Evolutionary conservation across 257 asterid genomes (phyloP).

Genomic region (Gentiana straminea): DNA sequence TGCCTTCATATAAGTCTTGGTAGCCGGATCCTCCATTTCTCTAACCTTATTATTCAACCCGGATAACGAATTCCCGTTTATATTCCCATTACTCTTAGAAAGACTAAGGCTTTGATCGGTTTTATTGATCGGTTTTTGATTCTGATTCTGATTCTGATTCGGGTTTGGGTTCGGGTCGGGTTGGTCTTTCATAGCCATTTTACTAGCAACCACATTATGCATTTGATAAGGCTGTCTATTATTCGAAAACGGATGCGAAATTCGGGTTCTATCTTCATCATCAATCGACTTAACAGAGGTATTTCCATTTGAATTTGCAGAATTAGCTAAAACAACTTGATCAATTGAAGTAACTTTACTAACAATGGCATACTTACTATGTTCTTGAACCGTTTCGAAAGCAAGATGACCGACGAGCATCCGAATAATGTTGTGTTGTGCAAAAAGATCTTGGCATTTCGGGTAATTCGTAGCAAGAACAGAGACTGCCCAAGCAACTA

Average conservation of each 20-base stretch:
- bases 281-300: constrained; percentile 4
- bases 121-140: constrained; percentile 1
- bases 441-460: constrained; percentile 33
- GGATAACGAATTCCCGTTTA: constrained; percentile 13
- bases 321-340: constrained; percentile 21
- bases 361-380: constrained; percentile 27
- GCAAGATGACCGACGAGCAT: constrained; percentile 33
- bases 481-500: constrained; percentile 37
- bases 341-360: constrained; percentile 27
- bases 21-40: constrained; percentile 65
- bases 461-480: constrained; percentile 28
- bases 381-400: constrained; percentile 28
- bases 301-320: constrained; percentile 6
- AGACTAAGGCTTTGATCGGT: constrained; percentile 1
- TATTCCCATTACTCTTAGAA: constrained; percentile 15
- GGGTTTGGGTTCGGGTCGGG: constrained; percentile 1
- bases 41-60: constrained; percentile 45
- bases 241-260: constrained; percentile 24
- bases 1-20: constrained; percentile 59
- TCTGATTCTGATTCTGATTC: constrained; percentile 4
- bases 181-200: constrained; percentile 42
- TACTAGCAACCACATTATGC: constrained; percentile 41
- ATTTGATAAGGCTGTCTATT: constrained; percentile 35
- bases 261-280: constrained; percentile 31
- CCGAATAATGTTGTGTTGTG: constrained; percentile 26